Conservation (phyloP, 2,329 filamentous ascomycete genomes). For the Paecilomyces sp. region DNA sequence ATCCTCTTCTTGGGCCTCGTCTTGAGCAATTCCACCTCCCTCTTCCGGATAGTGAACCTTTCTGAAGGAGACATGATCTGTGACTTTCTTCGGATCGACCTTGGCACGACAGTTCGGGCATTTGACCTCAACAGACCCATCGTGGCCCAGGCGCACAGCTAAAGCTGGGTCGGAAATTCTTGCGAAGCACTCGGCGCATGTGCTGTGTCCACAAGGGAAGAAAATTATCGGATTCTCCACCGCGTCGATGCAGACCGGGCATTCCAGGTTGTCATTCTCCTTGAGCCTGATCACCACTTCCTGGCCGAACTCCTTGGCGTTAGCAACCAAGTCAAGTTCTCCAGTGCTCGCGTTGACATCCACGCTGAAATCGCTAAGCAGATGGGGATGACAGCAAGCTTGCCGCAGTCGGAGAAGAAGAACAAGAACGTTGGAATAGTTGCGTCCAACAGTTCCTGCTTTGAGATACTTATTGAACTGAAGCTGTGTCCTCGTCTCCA, state of each 20-base stretch:
- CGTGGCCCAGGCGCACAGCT: slow-evolving; percentile 53
- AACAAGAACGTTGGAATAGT: slow-evolving; percentile 75
- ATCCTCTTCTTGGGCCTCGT: not conserved
- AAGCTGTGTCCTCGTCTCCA: slow-evolving; percentile 61
- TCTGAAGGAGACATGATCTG: slow-evolving; percentile 67
- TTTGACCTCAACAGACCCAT: slow-evolving; percentile 46
- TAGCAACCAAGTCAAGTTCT: slow-evolving; percentile 50
- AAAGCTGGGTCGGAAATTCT: slow-evolving; percentile 58
- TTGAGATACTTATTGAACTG: slow-evolving; percentile 72
- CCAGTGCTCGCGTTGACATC: slow-evolving; percentile 40
- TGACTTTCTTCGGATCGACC: slow-evolving; percentile 62
- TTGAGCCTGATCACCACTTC: slow-evolving; percentile 63
- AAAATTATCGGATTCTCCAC: slow-evolving; percentile 69
- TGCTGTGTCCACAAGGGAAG: slow-evolving; percentile 74
- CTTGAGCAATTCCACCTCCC: slow-evolving; percentile 12
- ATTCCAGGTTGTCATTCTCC: slow-evolving; percentile 59
- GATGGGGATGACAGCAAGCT: slow-evolving; percentile 69
- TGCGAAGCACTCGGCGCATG: slow-evolving; percentile 69
- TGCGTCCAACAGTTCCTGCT: slow-evolving; percentile 58
- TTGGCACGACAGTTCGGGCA: slow-evolving; percentile 70
- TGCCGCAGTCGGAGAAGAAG: slow-evolving; percentile 73
- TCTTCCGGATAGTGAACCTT: slow-evolving; percentile 60
- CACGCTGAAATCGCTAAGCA: slow-evolving; percentile 60
- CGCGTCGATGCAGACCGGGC: slow-evolving; percentile 74
- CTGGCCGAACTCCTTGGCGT: slow-evolving; percentile 54